These are phyloP conservation scores for Sungouiella thailandica DNA, from an alignment of 805 yeast species.

Conservation along the genomic window DNA sequence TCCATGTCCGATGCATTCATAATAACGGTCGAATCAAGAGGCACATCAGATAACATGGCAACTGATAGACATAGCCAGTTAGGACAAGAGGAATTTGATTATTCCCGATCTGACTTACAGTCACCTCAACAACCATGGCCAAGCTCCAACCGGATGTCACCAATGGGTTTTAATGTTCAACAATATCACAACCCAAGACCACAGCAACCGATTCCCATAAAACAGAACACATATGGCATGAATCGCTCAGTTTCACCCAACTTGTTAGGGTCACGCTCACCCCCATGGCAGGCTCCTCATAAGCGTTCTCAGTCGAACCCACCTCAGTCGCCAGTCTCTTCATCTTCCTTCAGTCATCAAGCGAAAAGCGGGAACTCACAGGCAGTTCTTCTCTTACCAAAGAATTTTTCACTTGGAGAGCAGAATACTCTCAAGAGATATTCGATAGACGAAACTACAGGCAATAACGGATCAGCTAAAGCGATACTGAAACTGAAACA, in stretches of 20 bases:
- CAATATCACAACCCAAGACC: conserved; percentile 33
- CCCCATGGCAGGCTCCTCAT: conserved; percentile 11
- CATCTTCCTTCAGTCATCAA: conserved; percentile 6
- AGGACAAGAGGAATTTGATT: too few relatives aligned
- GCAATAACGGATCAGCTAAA: neutral
- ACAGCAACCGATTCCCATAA: conserved; percentile 16
- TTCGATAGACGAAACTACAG: conserved; percentile 20
- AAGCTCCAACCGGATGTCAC: conserved; percentile 1
- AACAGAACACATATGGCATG: conserved; percentile 2
- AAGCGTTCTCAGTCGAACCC: conserved; percentile 34
- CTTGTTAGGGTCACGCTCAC: conserved; percentile 2
- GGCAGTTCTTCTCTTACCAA: conserved; percentile 48
- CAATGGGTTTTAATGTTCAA: conserved; percentile 1
- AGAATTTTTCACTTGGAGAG: conserved; percentile 35
- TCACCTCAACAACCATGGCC: neutral
- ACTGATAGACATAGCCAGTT: too few relatives aligned
- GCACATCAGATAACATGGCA: too few relatives aligned
- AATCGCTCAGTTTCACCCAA: conserved; percentile 9
- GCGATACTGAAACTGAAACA: neutral
- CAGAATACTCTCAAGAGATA: conserved; percentile 20
- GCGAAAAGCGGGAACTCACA: conserved; percentile 22
- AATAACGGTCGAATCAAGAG: conserved; percentile 31
- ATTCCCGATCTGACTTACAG: too few relatives aligned
- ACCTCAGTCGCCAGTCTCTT: conserved; percentile 17
- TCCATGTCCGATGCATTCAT: conserved; percentile 57